Percentiles rank a stretch among this genome's conserved stretches.
These are phyloP conservation scores for Aspergillus arachidicola DNA, from an alignment of 2,329 filamentous ascomycete species.

Conservation along the genomic window DNA sequence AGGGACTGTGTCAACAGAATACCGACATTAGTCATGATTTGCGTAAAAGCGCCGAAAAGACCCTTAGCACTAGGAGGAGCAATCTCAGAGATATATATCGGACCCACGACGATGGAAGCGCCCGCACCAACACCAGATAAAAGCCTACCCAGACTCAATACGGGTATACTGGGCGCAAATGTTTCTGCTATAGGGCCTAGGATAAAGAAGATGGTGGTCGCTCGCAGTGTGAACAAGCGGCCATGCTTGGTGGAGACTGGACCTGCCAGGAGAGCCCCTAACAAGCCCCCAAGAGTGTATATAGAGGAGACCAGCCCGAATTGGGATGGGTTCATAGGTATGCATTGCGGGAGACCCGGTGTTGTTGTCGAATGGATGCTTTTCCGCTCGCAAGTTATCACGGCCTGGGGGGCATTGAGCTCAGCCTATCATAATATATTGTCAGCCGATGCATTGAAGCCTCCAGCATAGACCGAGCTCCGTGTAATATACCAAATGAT, in stretches of 20 bases:
- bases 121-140: constrained; percentile 83
- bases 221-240: constrained; percentile 72
- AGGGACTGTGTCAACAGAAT: constrained; percentile 82
- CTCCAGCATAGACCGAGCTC: neutral
- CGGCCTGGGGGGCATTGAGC: constrained; percentile 91
- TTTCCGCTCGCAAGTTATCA: constrained; percentile 79
- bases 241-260: constrained; percentile 78
- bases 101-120: constrained; percentile 87
- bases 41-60: constrained; percentile 79
- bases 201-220: constrained; percentile 76
- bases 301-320: constrained; percentile 88
- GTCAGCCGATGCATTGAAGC: constrained; percentile 11
- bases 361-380: constrained; percentile 41
- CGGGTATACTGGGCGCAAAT: constrained; percentile 65
- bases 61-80: constrained; percentile 74
- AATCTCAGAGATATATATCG: constrained; percentile 91
- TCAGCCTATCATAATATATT: constrained; percentile 65
- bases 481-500: constrained; percentile 72
- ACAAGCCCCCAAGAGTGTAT: constrained; percentile 85
- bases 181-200: constrained; percentile 77
- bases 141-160: constrained; percentile 74
- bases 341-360: constrained; percentile 66
- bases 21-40: constrained; percentile 90
- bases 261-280: constrained; percentile 79
- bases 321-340: constrained; percentile 79